Conservation (phyloP, 202 grass and related monocot species). For the Hordeum pubiflorum region DNA sequence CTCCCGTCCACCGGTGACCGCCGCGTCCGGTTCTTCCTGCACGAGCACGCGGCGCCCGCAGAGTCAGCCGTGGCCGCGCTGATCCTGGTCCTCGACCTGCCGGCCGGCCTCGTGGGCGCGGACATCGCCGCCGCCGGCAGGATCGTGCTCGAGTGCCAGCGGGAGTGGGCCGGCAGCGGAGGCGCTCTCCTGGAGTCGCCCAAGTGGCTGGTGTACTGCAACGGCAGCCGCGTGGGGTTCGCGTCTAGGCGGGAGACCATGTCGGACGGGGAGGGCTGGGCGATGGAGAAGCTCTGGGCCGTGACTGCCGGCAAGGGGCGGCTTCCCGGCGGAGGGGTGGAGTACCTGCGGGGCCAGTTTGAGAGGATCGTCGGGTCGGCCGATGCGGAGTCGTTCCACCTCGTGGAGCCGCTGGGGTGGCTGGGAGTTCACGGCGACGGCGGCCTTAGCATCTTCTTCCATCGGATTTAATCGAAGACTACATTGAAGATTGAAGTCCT, state of each 20-base stretch:
- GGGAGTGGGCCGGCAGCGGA: not conserved
- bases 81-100: slow-evolving; percentile 44
- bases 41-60: slow-evolving; percentile 3
- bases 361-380: slow-evolving; percentile 39
- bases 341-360: slow-evolving; percentile 47
- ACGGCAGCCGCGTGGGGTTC: slow-evolving; percentile 37
- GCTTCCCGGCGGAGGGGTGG: slow-evolving; percentile 30
- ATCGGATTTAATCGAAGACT: not conserved
- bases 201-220: slow-evolving; percentile 50
- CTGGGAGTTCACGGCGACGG: not conserved
- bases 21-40: slow-evolving; percentile 43
- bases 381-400: slow-evolving; percentile 49
- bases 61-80: not conserved
- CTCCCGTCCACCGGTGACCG: slow-evolving; percentile 31
- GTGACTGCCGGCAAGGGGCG: slow-evolving; percentile 39
- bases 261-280: slow-evolving; percentile 43
- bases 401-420: slow-evolving; percentile 36
- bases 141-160: slow-evolving; percentile 42
- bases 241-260: slow-evolving; percentile 15
- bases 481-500: too few relatives aligned
- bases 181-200: slow-evolving; percentile 32
- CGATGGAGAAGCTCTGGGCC: slow-evolving; percentile 27
- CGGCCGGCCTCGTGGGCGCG: not conserved
- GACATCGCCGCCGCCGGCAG: slow-evolving; percentile 30
- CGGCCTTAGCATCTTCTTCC: slow-evolving; percentile 54